Percentiles rank a stretch among this genome's conserved stretches.
Evolutionary conservation across 768 basidiomycete species (phyloP).

Genomic region (Multifurca ochricompacta): DNA sequence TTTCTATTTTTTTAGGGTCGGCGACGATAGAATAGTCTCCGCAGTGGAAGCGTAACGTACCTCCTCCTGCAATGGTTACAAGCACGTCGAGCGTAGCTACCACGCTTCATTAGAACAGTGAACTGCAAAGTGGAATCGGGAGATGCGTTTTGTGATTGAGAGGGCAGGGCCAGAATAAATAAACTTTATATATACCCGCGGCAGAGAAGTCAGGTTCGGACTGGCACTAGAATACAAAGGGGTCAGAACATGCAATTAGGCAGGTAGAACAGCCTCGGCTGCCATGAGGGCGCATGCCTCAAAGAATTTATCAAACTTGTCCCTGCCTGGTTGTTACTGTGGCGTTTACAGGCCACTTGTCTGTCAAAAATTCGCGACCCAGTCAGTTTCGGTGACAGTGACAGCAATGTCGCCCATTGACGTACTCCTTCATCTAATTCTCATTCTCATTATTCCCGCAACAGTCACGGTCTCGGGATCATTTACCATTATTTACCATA

Average conservation of each 20-base stretch:
- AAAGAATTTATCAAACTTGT: slow-evolving; percentile 1
- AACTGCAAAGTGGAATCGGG: background rate
- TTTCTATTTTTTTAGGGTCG: slow-evolving; percentile 22
- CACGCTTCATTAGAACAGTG: slow-evolving; percentile 15
- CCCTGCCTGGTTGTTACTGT: background rate
- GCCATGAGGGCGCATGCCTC: background rate
- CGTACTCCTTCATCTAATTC: background rate
- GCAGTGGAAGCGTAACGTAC: slow-evolving; percentile 12
- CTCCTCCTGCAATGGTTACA: slow-evolving; percentile 29
- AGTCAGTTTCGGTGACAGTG: background rate
- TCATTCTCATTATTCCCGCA: slow-evolving; percentile 6
- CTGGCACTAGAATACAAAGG: background rate
- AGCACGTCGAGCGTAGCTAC: slow-evolving; percentile 29
- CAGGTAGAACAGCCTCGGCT: background rate
- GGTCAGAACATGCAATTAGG: background rate
- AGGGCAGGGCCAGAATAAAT: background rate
- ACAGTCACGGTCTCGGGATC: background rate
- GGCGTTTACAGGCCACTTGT: background rate
- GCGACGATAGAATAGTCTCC: background rate
- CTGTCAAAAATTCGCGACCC: background rate
- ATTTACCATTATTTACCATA: background rate
- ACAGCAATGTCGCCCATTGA: background rate
- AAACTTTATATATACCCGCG: background rate
- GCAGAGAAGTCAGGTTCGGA: background rate
- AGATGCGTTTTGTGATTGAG: background rate